These are phyloP conservation scores for Cryphonectria naterciae DNA, from an alignment of 2,329 filamentous ascomycete species.

Conservation along the genomic window DNA sequence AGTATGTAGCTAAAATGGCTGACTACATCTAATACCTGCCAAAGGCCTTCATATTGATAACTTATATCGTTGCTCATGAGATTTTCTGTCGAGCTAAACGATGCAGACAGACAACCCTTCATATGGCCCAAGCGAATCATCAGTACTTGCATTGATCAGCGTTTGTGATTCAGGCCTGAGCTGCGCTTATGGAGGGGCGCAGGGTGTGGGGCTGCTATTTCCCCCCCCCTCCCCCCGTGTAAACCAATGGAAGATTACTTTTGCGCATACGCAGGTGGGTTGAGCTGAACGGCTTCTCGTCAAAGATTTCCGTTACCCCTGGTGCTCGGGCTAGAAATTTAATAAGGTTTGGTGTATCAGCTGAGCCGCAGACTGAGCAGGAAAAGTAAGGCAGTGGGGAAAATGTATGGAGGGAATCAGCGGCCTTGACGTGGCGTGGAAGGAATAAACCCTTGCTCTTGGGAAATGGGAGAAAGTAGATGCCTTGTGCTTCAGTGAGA, in stretches of 20 bases:
- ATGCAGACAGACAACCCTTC: not conserved
- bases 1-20: no score
- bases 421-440: not conserved
- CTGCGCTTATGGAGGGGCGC: not conserved
- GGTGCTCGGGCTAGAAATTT: not conserved
- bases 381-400: not conserved
- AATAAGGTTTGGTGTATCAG: not conserved
- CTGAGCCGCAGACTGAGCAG: not conserved
- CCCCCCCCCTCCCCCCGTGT: no score
- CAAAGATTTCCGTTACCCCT: not conserved
- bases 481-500: not conserved
- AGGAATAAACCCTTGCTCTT: not conserved
- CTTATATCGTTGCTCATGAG: not conserved
- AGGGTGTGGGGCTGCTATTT: not conserved
- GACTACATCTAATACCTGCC: not conserved
- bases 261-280: not conserved
- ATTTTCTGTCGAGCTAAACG: not conserved
- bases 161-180: not conserved
- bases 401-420: no score
- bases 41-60: not conserved
- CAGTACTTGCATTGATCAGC: conserved; percentile 3
- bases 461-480: no score
- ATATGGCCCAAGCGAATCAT: not conserved
- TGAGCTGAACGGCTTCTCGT: not conserved
- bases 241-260: not conserved